A percentile compares a stretch with the other conserved stretches of the same genome.
Evolutionary conservation across 2,329 filamentous ascomycete genomes (phyloP).

Genomic region (Xylaria sp.): DNA sequence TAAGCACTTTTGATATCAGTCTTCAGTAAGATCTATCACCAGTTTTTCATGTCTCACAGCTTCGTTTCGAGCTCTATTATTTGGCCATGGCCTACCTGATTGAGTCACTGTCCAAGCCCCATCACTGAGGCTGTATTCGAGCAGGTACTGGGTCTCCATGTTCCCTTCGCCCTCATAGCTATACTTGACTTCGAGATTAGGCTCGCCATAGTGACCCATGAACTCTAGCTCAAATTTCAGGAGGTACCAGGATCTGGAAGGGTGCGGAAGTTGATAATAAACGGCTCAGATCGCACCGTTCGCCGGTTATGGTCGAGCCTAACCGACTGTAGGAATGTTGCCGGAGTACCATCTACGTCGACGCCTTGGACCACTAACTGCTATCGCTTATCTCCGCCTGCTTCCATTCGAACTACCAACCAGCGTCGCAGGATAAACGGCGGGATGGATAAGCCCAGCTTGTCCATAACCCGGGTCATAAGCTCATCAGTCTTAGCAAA

Average conservation of each 20-base stretch:
- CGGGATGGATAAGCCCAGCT: conserved; percentile 53
- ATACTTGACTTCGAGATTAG: conserved; percentile 51
- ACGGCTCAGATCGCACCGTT: conserved; percentile 52
- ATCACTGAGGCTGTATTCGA: conserved; percentile 46
- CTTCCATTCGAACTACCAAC: conserved; percentile 48
- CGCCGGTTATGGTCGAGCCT: conserved; percentile 54
- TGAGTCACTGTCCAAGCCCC: conserved; percentile 45
- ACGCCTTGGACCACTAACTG: conserved; percentile 52
- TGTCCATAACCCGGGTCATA: conserved; percentile 55
- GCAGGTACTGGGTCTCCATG: conserved; percentile 40
- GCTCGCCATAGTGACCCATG: conserved; percentile 61
- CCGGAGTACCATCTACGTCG: conserved; percentile 56
- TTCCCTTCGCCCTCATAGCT: conserved; percentile 31
- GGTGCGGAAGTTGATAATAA: conserved; percentile 52
- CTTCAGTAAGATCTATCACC: conserved; percentile 23
- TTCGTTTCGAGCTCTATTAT: neutral
- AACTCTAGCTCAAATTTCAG: conserved; percentile 58
- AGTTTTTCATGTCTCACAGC: neutral
- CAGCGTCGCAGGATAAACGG: conserved; percentile 53
- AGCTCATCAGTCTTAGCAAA: conserved; percentile 54
- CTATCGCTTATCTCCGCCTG: conserved; percentile 38
- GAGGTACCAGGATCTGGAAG: conserved; percentile 40
- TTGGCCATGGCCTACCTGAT: neutral
- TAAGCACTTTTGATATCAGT: neutral
- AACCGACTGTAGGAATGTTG: conserved; percentile 55